Base-by-base conservation (phyloP, 768 basidiomycete genomes). In the Mrakia hoshinonis region DNA sequence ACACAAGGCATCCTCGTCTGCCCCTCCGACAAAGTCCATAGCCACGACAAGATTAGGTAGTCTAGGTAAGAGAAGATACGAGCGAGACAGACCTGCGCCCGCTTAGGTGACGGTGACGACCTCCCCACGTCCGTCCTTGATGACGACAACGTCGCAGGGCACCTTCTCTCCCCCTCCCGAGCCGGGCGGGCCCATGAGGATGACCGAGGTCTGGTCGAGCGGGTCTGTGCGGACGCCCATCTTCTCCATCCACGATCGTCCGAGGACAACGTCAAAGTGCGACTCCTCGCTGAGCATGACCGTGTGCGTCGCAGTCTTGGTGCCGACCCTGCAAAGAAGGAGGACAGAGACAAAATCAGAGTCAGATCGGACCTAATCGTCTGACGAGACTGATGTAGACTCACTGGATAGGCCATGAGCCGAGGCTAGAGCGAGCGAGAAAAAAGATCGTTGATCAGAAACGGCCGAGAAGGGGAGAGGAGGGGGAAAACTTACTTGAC, bases 241-340 rank as follows among this genome's bases (percentile, higher is more conserved):
- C 73, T 79, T 80, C 76, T 84, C 84, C 79, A 83, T 80, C 81
- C 83, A 82, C 12, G 78, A 76, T 31, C 94, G 83, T 0, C 94
- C 94, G 7, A 98, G 84, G 5, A 98, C 89, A 60, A 97, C 90
- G 76, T 96, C 93, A 79, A 98, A 98, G 77, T 97, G 92, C 0
- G 89, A 87, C 78, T 96, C 94, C 77, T 99, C 96, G 4, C 90
- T 89, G 38, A 98, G 84, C 79, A 90, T 93, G 11, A 97, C 93
- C 0, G 85, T 76, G 70, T 81, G 81, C 34, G 75, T 75, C 12
- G 77, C 77, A 20, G 80, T 80, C 73, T 78, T 77, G 11, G 68
- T 62, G 9, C 81, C 82, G 68, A 82, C 81, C 69, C 69, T 74
- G 72, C 18, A 29, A 38, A 58, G 34, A 20, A 10, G 7, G 49